A percentile compares a stretch with the other conserved stretches of the same genome.
These are phyloP conservation scores for Saccharum officinarum DNA, from an alignment of 176 grass and related monocot genomes.

Conservation along the genomic window DNA sequence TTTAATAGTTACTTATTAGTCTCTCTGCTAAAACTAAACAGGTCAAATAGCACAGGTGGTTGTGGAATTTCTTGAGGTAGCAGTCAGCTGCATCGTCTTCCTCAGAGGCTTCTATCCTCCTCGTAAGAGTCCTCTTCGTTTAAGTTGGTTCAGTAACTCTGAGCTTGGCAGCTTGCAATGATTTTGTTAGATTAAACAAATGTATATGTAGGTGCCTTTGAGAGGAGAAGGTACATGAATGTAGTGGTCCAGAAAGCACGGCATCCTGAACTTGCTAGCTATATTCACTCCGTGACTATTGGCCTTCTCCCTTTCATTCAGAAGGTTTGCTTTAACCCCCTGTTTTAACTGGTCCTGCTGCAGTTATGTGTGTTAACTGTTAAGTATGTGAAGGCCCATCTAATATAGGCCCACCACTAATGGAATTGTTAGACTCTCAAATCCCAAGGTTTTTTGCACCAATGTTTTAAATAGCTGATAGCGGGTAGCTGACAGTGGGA, in stretches of 20 bases:
- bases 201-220: constrained; percentile 73
- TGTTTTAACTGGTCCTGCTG: constrained; percentile 1
- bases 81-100: constrained; percentile 90
- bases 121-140: constrained; percentile 46
- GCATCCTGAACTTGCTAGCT: constrained; percentile 66
- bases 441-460: background rate
- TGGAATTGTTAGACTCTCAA: no score
- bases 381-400: no score
- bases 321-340: constrained; percentile 53
- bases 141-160: constrained; percentile 7
- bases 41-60: constrained; percentile 78
- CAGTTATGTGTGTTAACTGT: background rate
- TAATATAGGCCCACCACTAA: no score
- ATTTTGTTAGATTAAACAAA: constrained; percentile 34
- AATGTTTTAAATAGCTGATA: background rate
- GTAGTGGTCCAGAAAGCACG: constrained; percentile 88
- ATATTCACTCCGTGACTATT: constrained; percentile 70
- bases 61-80: constrained; percentile 92
- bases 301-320: constrained; percentile 74
- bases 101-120: constrained; percentile 89
- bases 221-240: constrained; percentile 99
- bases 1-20: background rate
- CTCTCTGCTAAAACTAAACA: constrained; percentile 20
- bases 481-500: background rate
- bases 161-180: background rate